A percentile compares a stretch with the other conserved stretches of the same genome.
phyloP scores from a whole-genome alignment of 176 grass and related monocot genomes.

The Thalia dealbata region DNA sequence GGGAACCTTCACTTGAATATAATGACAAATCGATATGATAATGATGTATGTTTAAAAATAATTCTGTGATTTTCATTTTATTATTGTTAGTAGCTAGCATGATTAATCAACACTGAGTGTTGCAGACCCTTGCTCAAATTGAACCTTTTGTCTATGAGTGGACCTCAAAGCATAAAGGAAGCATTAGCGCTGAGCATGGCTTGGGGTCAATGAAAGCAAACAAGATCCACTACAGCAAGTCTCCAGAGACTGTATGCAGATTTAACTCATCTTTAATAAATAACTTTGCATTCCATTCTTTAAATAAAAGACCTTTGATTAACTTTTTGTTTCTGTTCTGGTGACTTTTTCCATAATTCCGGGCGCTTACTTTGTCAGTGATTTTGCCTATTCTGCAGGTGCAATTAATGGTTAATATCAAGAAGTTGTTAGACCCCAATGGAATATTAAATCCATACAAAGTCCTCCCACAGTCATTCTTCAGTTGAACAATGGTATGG shows the following conservation, averaged over 20 bases:
- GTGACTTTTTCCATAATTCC: not conserved
- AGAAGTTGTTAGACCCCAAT: constrained; percentile 77
- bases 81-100: constrained; percentile 7
- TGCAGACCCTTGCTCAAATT: constrained; percentile 57
- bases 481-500: constrained; percentile 36
- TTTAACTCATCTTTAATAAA: not conserved
- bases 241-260: constrained; percentile 62
- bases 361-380: not conserved
- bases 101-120: constrained; percentile 28
- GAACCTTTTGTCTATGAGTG: constrained; percentile 95
- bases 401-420: constrained; percentile 73
- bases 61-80: not conserved
- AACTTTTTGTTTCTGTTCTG: not conserved
- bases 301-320: not conserved
- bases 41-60: constrained; percentile 41
- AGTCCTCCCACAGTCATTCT: constrained; percentile 60
- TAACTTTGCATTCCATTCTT: not conserved
- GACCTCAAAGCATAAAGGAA: constrained; percentile 85
- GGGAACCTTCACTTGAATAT: constrained; percentile 93
- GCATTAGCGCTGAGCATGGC: constrained; percentile 88
- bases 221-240: constrained; percentile 97
- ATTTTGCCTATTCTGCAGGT: constrained; percentile 35
- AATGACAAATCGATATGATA: constrained; percentile 50
- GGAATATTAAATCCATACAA: constrained; percentile 91
- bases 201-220: constrained; percentile 91